phyloP scores from a whole-genome alignment of 2,329 filamentous ascomycete genomes.

The Cadophora sp. region DNA sequence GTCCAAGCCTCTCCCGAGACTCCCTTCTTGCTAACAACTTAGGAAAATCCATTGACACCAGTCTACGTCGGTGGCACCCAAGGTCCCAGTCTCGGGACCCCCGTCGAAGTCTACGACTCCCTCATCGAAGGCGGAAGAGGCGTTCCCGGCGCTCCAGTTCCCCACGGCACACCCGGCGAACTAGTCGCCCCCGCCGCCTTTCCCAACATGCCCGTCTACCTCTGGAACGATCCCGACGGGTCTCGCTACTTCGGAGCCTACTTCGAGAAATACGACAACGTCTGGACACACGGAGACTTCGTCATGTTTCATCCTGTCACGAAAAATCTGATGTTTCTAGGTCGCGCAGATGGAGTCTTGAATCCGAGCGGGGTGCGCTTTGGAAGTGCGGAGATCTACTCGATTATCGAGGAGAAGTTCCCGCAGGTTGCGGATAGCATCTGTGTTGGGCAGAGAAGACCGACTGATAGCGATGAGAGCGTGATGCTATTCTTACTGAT shows the following conservation, averaged over 20 bases:
- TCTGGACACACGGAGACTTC: slow-evolving; percentile 87
- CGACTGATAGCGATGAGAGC: slow-evolving; percentile 61
- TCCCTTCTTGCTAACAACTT: slow-evolving; percentile 12
- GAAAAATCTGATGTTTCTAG: slow-evolving; percentile 69
- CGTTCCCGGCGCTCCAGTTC: slow-evolving; percentile 49
- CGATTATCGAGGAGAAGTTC: slow-evolving; percentile 72
- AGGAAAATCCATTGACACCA: slow-evolving; percentile 73
- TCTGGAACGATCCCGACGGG: slow-evolving; percentile 61
- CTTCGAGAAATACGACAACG: slow-evolving; percentile 67
- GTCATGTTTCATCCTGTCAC: slow-evolving; percentile 73
- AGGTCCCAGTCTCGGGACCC: slow-evolving; percentile 57
- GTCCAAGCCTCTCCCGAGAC: not conserved
- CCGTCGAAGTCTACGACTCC: slow-evolving; percentile 67
- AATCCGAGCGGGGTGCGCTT: slow-evolving; percentile 83
- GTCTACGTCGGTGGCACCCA: slow-evolving; percentile 66
- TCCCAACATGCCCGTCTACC: slow-evolving; percentile 75
- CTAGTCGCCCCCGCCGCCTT: slow-evolving; percentile 75
- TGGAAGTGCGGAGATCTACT: slow-evolving; percentile 81
- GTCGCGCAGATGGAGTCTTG: slow-evolving; percentile 78
- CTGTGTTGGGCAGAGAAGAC: slow-evolving; percentile 78
- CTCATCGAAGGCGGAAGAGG: slow-evolving; percentile 55
- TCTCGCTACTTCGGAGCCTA: slow-evolving; percentile 61
- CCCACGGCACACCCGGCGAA: slow-evolving; percentile 72
- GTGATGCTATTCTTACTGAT: slow-evolving; percentile 67
- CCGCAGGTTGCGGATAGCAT: slow-evolving; percentile 72